phyloP scores from a whole-genome alignment of 306 rosid species.

The Cicer pinnatifidum region DNA sequence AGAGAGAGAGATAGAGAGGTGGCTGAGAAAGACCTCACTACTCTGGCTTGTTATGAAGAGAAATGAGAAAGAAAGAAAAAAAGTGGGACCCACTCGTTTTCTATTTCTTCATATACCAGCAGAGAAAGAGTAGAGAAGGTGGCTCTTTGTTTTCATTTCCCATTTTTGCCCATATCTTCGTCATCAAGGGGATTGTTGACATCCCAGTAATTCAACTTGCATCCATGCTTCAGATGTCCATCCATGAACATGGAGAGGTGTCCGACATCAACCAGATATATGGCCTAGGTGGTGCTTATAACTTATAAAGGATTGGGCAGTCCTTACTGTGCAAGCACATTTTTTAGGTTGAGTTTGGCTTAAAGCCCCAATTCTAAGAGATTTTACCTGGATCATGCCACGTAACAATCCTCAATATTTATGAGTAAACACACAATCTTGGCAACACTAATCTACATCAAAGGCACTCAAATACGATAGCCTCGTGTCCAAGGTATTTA shows the following conservation, averaged over 20 bases:
- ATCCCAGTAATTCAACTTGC: background rate
- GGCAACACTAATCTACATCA: background rate
- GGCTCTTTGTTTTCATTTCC: no score
- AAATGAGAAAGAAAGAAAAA: no score
- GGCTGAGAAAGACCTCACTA: no score
- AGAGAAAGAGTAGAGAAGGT: no score
- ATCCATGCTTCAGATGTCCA: background rate
- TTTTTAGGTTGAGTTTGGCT: background rate
- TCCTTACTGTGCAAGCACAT: background rate
- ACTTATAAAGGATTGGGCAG: background rate
- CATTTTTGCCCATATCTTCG: background rate
- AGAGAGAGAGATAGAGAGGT: no score
- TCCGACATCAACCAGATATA: background rate
- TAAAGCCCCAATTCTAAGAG: background rate
- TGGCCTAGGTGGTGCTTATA: background rate
- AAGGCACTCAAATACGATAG: slow-evolving; percentile 21
- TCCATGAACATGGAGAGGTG: background rate
- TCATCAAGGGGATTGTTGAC: background rate
- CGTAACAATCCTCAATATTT: no score
- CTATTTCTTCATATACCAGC: no score
- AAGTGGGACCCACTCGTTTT: no score
- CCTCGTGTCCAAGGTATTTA: background rate
- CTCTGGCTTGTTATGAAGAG: no score
- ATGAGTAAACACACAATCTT: no score
- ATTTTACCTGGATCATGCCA: no score